Base-by-base conservation (phyloP, 805 yeast species). In the Myxozyma mucilagina region DNA sequence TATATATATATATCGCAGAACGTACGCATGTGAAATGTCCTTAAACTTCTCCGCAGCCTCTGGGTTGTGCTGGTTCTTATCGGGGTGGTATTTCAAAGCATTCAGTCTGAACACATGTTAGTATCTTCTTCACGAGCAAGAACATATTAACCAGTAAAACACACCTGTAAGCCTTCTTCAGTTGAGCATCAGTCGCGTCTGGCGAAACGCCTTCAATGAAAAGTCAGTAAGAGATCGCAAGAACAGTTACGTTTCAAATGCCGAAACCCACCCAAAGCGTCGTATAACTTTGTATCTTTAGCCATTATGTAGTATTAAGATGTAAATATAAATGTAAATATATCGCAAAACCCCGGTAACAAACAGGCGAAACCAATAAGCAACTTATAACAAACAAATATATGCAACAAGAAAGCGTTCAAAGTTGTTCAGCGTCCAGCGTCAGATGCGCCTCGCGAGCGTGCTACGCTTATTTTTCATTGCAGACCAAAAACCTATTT, bases 21-120 rank as follows among this genome's bases (percentile, higher is more conserved):
- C 57, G 11, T 59, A 84, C 16, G 97, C 97, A 60, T 83, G 83
- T 18, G 96, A 85, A 69, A 90, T 82, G 75, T 91, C 97, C 78
- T 93, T 94, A 77, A 93, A 93, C 78, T 90, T 93, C 73, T 93
- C 98, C 56, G 97, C 94, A 35, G 96, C 97, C 75, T 92, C 98
- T 18, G 71, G 74, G 43, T 72, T 69, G 82, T 73, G 74, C 53
- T 82, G 84, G 72, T 89, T 87, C 77, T 90, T 90, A 70, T 90
- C 97, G 0, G 97, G 97, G 72, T 90, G 97, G 69, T 85, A 83
- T 67, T 80, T 82, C 64, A 89, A 80, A 5, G 96, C 96, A 63
- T 84, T 79, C 65, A 84, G 83, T 69, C 92, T 67, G 43, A 8
- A 20, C 49, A 16, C 18, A n/a, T 38, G 20, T 20, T 10, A 9